phyloP scores from a whole-genome alignment of 2,329 filamentous ascomycete genomes.

The Biscogniauxia marginata region DNA sequence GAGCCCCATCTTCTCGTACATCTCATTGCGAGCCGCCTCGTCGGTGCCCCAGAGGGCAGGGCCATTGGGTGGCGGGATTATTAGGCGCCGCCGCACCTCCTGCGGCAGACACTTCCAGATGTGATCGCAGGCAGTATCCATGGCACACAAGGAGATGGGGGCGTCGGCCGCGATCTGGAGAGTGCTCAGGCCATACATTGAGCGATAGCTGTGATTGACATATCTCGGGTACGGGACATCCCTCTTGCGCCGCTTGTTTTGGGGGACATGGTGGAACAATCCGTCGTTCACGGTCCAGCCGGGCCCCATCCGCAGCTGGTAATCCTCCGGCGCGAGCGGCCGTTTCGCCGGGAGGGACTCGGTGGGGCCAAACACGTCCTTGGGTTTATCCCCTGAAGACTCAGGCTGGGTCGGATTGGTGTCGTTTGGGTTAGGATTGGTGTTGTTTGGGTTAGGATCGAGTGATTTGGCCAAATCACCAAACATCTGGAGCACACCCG shows the following conservation, averaged over 20 bases:
- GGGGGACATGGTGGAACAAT: slow-evolving; percentile 20
- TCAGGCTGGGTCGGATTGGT: too few species aligned
- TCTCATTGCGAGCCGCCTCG: neutral
- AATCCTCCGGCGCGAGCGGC: slow-evolving; percentile 5
- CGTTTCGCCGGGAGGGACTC: neutral
- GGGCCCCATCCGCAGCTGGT: slow-evolving; percentile 19
- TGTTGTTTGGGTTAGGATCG: too few species aligned
- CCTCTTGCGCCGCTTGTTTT: slow-evolving; percentile 18
- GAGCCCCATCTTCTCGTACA: slow-evolving; percentile 17
- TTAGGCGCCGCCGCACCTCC: slow-evolving; percentile 3
- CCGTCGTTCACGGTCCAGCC: slow-evolving; percentile 27
- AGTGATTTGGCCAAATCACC: too few species aligned
- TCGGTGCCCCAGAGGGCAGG: slow-evolving; percentile 25
- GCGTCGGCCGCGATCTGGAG: slow-evolving; percentile 26
- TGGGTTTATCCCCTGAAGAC: too few species aligned
- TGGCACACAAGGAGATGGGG: slow-evolving; percentile 16
- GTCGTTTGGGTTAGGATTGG: too few species aligned
- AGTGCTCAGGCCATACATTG: slow-evolving; percentile 21
- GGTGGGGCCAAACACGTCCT: too few species aligned
- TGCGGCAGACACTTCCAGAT: slow-evolving; percentile 23
- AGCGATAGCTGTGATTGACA: slow-evolving; percentile 11
- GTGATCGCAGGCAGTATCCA: slow-evolving; percentile 24
- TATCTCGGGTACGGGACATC: slow-evolving; percentile 23
- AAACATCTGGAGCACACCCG: too few species aligned
- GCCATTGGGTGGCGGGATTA: slow-evolving; percentile 21